A percentile compares a stretch with the other conserved stretches of the same genome.
phyloP scores from a whole-genome alignment of 345 rosid species.

The Raphanus sativus region DNA sequence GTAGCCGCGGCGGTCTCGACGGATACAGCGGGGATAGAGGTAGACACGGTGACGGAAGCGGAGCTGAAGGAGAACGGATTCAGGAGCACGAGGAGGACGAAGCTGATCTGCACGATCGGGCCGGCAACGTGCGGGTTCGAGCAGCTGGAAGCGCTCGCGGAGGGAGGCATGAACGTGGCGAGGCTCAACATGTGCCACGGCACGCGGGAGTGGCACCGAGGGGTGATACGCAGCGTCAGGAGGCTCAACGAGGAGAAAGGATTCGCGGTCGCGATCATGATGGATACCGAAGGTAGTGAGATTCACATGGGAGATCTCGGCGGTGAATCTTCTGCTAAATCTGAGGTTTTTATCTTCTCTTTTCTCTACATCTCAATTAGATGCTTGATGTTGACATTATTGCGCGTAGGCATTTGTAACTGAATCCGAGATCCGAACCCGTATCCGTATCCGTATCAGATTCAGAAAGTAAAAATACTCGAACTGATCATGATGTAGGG shows the following conservation, averaged over 20 bases:
- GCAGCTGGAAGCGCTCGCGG: conserved; percentile 87
- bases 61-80: conserved; percentile 98
- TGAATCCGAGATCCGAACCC: background rate
- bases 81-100: conserved; percentile 96
- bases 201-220: conserved; percentile 85
- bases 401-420: background rate
- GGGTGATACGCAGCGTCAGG: conserved; percentile 75
- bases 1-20: background rate
- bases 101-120: conserved; percentile 94
- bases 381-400: background rate
- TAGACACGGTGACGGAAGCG: conserved; percentile 84
- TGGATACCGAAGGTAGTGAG: conserved; percentile 99
- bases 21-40: conserved; percentile 49
- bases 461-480: too few relatives aligned
- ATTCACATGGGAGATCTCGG: conserved; percentile 98
- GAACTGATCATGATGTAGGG: too few relatives aligned
- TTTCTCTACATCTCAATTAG: too few relatives aligned
- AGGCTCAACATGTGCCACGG: conserved; percentile 97
- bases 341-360: conserved; percentile 59
- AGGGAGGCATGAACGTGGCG: conserved; percentile 97
- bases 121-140: conserved; percentile 90
- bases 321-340: conserved; percentile 80
- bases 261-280: conserved; percentile 93
- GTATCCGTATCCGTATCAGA: too few relatives aligned
- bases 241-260: conserved; percentile 94